Evolutionary conservation across 2,329 filamentous ascomycete species (phyloP).

Genomic region (Venturia pyrina): DNA sequence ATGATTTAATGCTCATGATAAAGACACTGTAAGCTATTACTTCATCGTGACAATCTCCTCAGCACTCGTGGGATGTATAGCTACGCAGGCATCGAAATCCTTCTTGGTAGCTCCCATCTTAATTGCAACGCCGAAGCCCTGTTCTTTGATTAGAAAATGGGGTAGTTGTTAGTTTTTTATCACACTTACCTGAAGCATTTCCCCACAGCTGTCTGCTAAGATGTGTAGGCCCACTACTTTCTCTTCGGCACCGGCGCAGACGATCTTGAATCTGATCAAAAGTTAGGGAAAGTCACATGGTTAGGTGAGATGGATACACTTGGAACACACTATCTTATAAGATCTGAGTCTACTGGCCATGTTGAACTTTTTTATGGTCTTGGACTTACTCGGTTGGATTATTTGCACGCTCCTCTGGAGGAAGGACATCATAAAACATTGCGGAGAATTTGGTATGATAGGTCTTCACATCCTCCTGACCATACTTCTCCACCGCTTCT

Average conservation of each 20-base stretch:
- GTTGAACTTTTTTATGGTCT: background rate
- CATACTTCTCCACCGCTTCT: slow-evolving; percentile 36
- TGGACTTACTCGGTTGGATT: slow-evolving; percentile 34
- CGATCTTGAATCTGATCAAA: slow-evolving; percentile 29
- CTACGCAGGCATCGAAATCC: slow-evolving; percentile 46
- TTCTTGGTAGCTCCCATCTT: slow-evolving; percentile 70
- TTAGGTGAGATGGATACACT: background rate
- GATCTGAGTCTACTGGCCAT: background rate
- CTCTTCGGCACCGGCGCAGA: slow-evolving; percentile 39
- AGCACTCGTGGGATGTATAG: slow-evolving; percentile 67
- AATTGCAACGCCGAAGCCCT: slow-evolving; percentile 65
- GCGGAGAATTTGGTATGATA: slow-evolving; percentile 40
- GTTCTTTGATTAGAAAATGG: slow-evolving; percentile 17
- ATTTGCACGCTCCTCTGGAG: slow-evolving; percentile 38
- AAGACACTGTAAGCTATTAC: background rate
- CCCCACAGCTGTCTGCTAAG: slow-evolving; percentile 36
- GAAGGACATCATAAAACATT: slow-evolving; percentile 39
- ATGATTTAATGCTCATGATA: background rate
- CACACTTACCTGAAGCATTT: slow-evolving; percentile 46
- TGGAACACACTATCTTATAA: too few species aligned
- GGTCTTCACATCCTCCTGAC: slow-evolving; percentile 40
- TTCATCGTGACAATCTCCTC: slow-evolving; percentile 56
- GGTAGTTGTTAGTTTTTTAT: background rate
- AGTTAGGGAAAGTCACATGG: background rate
- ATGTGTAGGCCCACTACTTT: slow-evolving; percentile 43